phyloP scores from a whole-genome alignment of 441 rosid species.

The Mallotus japonicus region DNA sequence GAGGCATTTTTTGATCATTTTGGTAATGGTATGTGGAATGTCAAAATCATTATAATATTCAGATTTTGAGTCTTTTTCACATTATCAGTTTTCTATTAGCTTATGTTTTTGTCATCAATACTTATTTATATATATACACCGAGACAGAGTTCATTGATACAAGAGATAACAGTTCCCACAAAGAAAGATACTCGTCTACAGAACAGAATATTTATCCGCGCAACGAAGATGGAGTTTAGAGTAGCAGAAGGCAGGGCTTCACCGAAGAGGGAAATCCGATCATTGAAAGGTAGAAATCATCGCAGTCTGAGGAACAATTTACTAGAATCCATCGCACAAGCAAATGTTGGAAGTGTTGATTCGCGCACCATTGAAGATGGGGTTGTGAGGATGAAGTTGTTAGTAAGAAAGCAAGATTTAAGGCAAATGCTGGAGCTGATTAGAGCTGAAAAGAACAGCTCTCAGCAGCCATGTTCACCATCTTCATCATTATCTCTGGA shows the following conservation, averaged over 20 bases:
- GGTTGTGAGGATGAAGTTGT: slow-evolving; percentile 36
- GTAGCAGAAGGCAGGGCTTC: slow-evolving; percentile 26
- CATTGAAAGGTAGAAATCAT: slow-evolving; percentile 11
- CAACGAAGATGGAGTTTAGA: slow-evolving; percentile 14
- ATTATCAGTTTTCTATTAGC: neutral
- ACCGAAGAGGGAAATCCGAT: slow-evolving; percentile 15
- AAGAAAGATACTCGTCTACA: neutral
- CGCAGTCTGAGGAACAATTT: slow-evolving; percentile 27
- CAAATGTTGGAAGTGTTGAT: slow-evolving; percentile 20
- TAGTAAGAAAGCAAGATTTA: slow-evolving; percentile 40
- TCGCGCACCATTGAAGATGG: slow-evolving; percentile 30
- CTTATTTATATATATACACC: slow-evolving; percentile 16
- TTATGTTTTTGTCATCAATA: neutral
- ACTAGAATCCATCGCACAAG: slow-evolving; percentile 27
- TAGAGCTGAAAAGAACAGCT: slow-evolving; percentile 1
- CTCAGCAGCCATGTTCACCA: neutral
- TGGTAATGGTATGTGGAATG: neutral
- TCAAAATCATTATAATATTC: slow-evolving; percentile 8
- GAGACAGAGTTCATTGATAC: neutral
- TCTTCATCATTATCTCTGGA: slow-evolving; percentile 17
- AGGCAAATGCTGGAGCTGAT: slow-evolving; percentile 32
- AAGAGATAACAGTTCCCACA: neutral
- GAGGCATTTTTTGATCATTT: neutral
- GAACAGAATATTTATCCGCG: too few species aligned
- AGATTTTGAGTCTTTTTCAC: neutral